Base-by-base conservation (phyloP, 805 yeast genomes). In the Starmera caribaea region DNA sequence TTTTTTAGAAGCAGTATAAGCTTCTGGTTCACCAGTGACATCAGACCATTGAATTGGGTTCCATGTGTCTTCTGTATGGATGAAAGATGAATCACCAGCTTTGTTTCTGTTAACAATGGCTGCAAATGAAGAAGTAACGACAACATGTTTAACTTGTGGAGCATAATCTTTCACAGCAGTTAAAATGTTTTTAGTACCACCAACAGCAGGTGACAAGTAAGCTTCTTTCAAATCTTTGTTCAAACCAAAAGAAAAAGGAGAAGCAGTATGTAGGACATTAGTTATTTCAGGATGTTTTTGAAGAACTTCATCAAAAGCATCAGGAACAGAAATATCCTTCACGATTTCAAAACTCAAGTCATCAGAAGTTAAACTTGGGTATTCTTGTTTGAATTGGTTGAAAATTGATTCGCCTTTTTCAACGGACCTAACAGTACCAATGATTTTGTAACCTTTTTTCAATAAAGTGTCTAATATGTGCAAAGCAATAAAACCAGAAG, bases 1-100 rank as follows among this genome's bases (percentile, higher is more conserved):
- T 32, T 71, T 74, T 56, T 76, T 76, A n/a, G 82, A 74, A 4
- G 74, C 84, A 40, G 68, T 47, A 55, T 77, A 76, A 3, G 78
- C 81, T 34, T 43, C 42, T 15, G 53, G 46, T 3, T 69, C 66
- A 32, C 56, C 50, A 7, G 55, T 48, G 39, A 67, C 65, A 41
- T 67, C 66, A 38, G 71, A 74, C 66, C 69, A 66, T 9, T 74
- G 63, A 30, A 71, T 59, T 30, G 68, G 69, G 41, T 74, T 74
- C 74, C 79, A 73, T 28, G 60, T 53, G 8, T 58, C 55, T 46
- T 73, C 78, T 27, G 60, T 63, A 40, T 60, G 55, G 9, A 55
- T 51, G 14, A 57, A 54, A 8, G 46, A 45, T 1, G 57, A 52
- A 39, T 63, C 65, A 21, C 39, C 45, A 21, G 60, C 59, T 30